phyloP scores from a whole-genome alignment of 306 rosid species.

The Abrus pulchellus region DNA sequence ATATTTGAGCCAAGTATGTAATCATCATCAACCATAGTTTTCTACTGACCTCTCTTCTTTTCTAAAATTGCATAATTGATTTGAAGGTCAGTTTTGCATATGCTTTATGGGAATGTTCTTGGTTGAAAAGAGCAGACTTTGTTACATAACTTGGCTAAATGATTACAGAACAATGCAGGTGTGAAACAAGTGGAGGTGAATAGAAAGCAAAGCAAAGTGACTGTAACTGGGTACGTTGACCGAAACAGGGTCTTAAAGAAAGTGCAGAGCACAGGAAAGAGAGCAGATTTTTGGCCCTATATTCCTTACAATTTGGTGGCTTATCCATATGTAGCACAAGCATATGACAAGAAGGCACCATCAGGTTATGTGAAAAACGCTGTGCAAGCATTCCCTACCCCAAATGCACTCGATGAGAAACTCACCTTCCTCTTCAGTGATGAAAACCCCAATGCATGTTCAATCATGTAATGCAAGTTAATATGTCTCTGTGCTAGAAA shows the following conservation, averaged over 20 bases:
- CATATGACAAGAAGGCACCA: conserved; percentile 92
- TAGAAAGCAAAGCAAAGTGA: conserved; percentile 81
- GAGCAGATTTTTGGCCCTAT: conserved; percentile 92
- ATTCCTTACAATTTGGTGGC: conserved; percentile 78
- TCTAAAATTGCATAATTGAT: neutral
- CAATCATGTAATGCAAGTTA: conserved; percentile 61
- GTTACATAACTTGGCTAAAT: neutral
- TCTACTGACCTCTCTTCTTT: neutral
- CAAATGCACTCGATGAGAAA: conserved; percentile 69
- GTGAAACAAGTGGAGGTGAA: conserved; percentile 70
- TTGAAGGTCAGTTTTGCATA: neutral
- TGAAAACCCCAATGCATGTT: conserved; percentile 87
- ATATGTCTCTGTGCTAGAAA: neutral
- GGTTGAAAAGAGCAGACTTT: neutral
- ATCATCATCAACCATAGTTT: neutral
- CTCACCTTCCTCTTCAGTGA: conserved; percentile 72
- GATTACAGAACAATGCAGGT: neutral
- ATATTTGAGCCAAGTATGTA: too few species aligned
- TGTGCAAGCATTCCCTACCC: conserved; percentile 62
- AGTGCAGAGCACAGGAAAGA: conserved; percentile 78
- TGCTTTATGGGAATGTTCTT: neutral
- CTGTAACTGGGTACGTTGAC: conserved; percentile 74
- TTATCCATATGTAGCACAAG: conserved; percentile 80
- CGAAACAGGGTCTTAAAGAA: conserved; percentile 73
- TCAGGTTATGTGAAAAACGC: conserved; percentile 77